A percentile compares a stretch with the other conserved stretches of the same genome.
phyloP scores from a whole-genome alignment of 2,329 filamentous ascomycete species.

The Aspergillus pseudoviridinutans region DNA sequence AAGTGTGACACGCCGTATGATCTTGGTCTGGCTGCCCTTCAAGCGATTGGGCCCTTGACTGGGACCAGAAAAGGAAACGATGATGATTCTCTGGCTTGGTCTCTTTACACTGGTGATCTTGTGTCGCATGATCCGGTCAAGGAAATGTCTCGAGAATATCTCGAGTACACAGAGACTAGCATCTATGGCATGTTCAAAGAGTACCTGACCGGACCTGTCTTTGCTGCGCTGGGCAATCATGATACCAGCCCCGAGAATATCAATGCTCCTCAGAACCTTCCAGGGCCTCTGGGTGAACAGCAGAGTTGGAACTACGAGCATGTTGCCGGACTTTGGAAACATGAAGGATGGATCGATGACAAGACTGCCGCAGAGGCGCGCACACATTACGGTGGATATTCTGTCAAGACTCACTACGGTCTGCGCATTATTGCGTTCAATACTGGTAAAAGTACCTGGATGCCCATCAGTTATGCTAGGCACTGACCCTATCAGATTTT shows the following conservation, averaged over 20 bases:
- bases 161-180: conserved; percentile 51
- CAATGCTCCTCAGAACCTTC: conserved; percentile 51
- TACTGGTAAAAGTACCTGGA: conserved; percentile 33
- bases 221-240: conserved; percentile 55
- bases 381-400: conserved; percentile 55
- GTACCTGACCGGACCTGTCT: conserved; percentile 55
- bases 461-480: not conserved
- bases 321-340: conserved; percentile 52
- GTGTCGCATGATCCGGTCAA: conserved; percentile 53
- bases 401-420: conserved; percentile 51
- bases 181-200: conserved; percentile 54
- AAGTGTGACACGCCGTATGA: conserved; percentile 58
- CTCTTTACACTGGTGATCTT: conserved; percentile 56
- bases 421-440: conserved; percentile 52
- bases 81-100: conserved; percentile 48
- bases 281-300: conserved; percentile 51
- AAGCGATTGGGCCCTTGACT: conserved; percentile 54
- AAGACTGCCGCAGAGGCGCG: conserved; percentile 47
- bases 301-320: conserved; percentile 58
- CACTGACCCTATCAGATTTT: conserved; percentile 14
- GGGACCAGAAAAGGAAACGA: conserved; percentile 47
- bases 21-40: conserved; percentile 52
- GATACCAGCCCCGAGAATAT: conserved; percentile 53
- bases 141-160: conserved; percentile 50
- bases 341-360: conserved; percentile 53